A percentile compares a stretch with the other conserved stretches of the same genome.
phyloP scores from a whole-genome alignment of 164 flowering plant species.

The Magnolia kwangsiensis region DNA sequence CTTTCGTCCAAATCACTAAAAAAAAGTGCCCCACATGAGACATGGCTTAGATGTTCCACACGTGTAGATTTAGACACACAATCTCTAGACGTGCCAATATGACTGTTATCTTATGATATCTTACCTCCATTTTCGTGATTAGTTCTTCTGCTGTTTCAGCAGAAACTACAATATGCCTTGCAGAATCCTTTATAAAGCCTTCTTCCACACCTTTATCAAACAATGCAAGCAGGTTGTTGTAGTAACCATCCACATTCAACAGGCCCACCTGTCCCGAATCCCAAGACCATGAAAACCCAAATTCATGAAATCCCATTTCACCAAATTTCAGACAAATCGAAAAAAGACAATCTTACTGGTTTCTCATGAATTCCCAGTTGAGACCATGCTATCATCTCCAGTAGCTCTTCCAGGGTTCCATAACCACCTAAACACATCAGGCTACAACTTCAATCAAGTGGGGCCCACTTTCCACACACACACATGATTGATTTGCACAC shows the following conservation, averaged over 20 bases:
- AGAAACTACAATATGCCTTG: slow-evolving; percentile 35
- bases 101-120: not conserved
- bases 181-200: slow-evolving; percentile 40
- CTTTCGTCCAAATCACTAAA: too few species aligned
- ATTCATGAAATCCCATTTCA: not conserved
- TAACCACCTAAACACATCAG: slow-evolving; percentile 26
- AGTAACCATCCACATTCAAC: slow-evolving; percentile 48
- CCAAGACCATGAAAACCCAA: not conserved
- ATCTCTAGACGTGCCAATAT: too few species aligned
- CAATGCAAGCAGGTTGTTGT: slow-evolving; percentile 40
- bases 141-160: slow-evolving; percentile 35
- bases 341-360: slow-evolving; percentile 25
- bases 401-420: slow-evolving; percentile 42
- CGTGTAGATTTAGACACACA: too few species aligned
- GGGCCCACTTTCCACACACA: slow-evolving; percentile 8
- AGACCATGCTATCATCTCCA: slow-evolving; percentile 47
- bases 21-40: too few species aligned
- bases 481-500: not conserved
- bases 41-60: slow-evolving; percentile 27
- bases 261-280: slow-evolving; percentile 37
- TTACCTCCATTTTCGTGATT: slow-evolving; percentile 42
- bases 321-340: not conserved
- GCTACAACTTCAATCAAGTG: slow-evolving; percentile 4
- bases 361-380: slow-evolving; percentile 41
- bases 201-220: slow-evolving; percentile 55